Conservation (phyloP, 257 asterid genomes). For the Solanum pennellii region DNA sequence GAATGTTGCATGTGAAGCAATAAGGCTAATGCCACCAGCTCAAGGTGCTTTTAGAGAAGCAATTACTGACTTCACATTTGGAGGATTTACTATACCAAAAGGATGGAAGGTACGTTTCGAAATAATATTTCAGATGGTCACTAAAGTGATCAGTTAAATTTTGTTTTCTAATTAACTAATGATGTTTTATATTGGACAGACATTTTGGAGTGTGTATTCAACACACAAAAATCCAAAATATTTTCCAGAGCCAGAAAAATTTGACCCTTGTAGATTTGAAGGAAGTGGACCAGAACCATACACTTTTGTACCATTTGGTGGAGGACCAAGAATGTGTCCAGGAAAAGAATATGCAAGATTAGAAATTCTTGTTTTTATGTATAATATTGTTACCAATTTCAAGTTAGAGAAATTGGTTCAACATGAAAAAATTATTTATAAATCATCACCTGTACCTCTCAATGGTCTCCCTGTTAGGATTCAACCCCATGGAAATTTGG, state of each 20-base stretch:
- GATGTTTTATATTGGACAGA: neutral
- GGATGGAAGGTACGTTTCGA: conserved; percentile 15
- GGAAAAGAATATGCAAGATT: conserved; percentile 16
- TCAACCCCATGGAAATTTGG: neutral
- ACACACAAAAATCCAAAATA: conserved; percentile 21
- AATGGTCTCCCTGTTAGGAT: conserved; percentile 22
- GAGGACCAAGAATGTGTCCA: conserved; percentile 17
- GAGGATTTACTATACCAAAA: conserved; percentile 16
- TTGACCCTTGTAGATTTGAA: conserved; percentile 25
- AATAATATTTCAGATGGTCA: no score
- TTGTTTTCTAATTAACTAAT: neutral
- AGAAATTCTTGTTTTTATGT: conserved; percentile 12
- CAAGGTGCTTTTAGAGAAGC: conserved; percentile 19
- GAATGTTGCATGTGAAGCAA: conserved; percentile 11
- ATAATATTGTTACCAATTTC: conserved; percentile 13
- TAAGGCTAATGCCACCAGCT: conserved; percentile 14
- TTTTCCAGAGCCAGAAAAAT: conserved; percentile 16
- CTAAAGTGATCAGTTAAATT: no score
- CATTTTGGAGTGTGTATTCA: conserved; percentile 18
- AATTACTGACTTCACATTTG: conserved; percentile 6
- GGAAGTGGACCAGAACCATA: conserved; percentile 9
- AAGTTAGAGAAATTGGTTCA: conserved; percentile 6
- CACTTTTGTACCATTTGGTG: conserved; percentile 21
- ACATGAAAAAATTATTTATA: conserved; percentile 7
- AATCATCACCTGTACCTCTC: conserved; percentile 16